Conservation (phyloP, 768 basidiomycete genomes). For the Hydnum rufescens region DNA sequence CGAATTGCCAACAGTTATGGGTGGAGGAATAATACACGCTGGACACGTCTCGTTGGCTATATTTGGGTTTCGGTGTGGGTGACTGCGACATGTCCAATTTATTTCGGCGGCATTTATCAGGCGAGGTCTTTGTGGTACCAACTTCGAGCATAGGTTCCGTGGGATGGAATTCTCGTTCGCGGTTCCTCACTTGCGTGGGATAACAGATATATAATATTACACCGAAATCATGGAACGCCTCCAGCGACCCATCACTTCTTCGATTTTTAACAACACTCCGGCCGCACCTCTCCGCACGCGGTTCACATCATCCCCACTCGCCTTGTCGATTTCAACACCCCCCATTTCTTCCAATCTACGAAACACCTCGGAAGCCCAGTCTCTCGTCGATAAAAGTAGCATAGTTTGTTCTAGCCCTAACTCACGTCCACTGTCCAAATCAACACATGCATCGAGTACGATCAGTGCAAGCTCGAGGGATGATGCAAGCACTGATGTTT, state of each 20-base stretch:
- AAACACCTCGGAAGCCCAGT: conserved; percentile 66
- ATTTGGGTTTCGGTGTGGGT: too few relatives aligned
- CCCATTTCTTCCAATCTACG: conserved; percentile 30
- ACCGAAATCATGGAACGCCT: conserved; percentile 32
- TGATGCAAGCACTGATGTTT: conserved; percentile 53
- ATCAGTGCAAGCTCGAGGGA: conserved; percentile 63
- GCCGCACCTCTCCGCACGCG: conserved; percentile 51
- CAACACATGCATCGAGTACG: conserved; percentile 51
- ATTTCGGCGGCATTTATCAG: too few relatives aligned
- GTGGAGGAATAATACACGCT: too few relatives aligned
- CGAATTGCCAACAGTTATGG: too few relatives aligned
- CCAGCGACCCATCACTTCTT: conserved; percentile 51
- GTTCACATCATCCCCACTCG: conserved; percentile 43
- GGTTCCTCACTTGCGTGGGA: too few relatives aligned
- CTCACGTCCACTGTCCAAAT: conserved; percentile 56
- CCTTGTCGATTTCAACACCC: conserved; percentile 38
- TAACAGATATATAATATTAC: too few relatives aligned
- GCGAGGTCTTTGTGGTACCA: too few relatives aligned
- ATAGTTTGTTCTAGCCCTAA: conserved; percentile 58
- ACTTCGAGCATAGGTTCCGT: too few relatives aligned
- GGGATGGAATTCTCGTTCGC: too few relatives aligned
- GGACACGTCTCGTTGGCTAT: too few relatives aligned
- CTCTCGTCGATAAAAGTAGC: conserved; percentile 47
- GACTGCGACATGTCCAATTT: too few relatives aligned
- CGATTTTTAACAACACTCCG: conserved; percentile 63